phyloP scores from a whole-genome alignment of 768 basidiomycete genomes.

The Tulasnella sp. region DNA sequence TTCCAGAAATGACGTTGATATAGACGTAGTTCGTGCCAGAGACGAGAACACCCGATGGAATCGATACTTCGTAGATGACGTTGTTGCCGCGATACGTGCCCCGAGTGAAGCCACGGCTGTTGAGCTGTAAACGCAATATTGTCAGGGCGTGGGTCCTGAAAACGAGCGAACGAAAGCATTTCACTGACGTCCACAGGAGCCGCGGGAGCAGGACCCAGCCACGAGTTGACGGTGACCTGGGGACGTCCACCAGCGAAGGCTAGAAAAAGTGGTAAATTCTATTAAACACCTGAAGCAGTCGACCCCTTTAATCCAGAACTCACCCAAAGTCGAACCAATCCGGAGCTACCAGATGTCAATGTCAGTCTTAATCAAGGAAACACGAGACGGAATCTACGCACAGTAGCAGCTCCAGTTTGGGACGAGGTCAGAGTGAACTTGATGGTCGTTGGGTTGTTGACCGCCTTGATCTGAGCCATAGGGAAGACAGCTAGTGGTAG shows the following conservation, averaged over 20 bases:
- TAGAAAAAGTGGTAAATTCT: constrained; percentile 39
- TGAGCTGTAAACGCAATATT: constrained; percentile 29
- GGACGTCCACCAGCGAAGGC: constrained; percentile 50
- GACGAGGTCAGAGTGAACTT: constrained; percentile 5
- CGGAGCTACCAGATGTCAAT: background rate
- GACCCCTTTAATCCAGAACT: background rate
- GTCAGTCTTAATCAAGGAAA: background rate
- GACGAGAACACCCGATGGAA: constrained; percentile 38
- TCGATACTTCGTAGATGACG: constrained; percentile 1
- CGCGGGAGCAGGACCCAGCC: constrained; percentile 42
- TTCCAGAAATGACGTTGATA: constrained; percentile 36
- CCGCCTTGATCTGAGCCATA: constrained; percentile 50
- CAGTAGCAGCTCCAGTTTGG: constrained; percentile 10
- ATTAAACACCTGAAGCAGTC: background rate
- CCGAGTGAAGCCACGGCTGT: constrained; percentile 49
- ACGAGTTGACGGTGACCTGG: constrained; percentile 44
- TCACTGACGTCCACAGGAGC: constrained; percentile 33
- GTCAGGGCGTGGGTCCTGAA: background rate
- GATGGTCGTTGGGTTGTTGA: constrained; percentile 43
- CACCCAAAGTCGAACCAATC: constrained; percentile 3
- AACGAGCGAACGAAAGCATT: background rate
- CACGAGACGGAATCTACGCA: background rate
- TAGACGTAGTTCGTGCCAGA: constrained; percentile 45
- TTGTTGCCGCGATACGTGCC: constrained; percentile 47
- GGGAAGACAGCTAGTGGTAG: constrained; percentile 39